Conservation (phyloP, 2,329 filamentous ascomycete genomes). For the Penicillium sp. region DNA sequence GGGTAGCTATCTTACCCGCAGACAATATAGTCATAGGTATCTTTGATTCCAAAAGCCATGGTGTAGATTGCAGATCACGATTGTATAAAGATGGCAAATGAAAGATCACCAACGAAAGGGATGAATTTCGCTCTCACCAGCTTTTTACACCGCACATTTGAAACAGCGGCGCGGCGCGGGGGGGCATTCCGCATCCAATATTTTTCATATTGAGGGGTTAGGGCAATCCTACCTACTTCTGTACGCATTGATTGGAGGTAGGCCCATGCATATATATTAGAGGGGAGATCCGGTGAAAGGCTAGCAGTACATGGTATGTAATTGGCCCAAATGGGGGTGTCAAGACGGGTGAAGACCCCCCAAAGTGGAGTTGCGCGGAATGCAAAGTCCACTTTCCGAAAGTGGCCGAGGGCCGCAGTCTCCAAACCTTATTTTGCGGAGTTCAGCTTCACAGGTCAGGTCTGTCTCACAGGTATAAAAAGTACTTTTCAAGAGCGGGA, state of each 20-base stretch:
- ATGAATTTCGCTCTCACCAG: neutral
- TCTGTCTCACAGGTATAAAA: too few relatives aligned
- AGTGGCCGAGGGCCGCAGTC: neutral
- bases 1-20: conserved; percentile 26
- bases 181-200: neutral
- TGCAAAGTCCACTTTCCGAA: neutral
- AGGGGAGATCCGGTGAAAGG: neutral
- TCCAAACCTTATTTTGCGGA: neutral
- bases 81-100: neutral
- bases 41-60: conserved; percentile 17
- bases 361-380: neutral
- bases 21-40: conserved; percentile 33
- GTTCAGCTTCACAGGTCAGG: neutral
- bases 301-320: neutral
- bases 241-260: neutral
- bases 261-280: neutral
- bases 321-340: neutral
- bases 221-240: neutral
- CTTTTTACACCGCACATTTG: neutral
- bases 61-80: neutral
- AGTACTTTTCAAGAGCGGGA: neutral
- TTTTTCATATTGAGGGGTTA: neutral
- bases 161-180: neutral
- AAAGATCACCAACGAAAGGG: neutral
- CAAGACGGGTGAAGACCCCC: neutral